These are phyloP conservation scores for Cladosporium austrohemisphaericum DNA, from an alignment of 2,329 filamentous ascomycete genomes.

Conservation along the genomic window DNA sequence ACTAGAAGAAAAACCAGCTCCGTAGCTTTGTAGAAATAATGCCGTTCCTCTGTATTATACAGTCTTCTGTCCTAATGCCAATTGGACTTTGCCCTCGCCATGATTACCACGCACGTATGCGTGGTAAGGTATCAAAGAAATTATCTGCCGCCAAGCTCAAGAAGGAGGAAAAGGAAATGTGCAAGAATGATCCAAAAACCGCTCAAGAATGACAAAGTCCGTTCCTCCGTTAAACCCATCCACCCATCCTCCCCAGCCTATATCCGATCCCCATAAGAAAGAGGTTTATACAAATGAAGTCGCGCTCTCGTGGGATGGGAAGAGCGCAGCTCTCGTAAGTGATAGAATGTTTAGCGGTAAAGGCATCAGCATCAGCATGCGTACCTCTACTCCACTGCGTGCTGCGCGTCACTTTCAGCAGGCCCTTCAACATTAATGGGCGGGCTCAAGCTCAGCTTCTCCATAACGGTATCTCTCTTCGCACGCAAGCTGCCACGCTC, in stretches of 20 bases:
- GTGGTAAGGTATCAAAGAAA: neutral
- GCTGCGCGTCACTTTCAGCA: neutral
- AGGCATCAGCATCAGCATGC: no score
- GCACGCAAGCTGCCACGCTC: slow-evolving; percentile 62
- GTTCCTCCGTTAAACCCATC: neutral
- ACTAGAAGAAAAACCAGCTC: no score
- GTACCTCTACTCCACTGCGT: slow-evolving; percentile 4
- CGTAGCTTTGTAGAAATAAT: no score
- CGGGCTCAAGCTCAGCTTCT: slow-evolving; percentile 11
- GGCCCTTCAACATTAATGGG: slow-evolving; percentile 1
- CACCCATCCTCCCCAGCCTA: neutral
- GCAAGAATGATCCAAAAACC: neutral
- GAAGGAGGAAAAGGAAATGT: neutral
- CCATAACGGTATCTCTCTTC: slow-evolving; percentile 31
- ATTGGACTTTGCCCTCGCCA: no score
- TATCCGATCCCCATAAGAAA: neutral
- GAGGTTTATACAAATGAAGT: no score
- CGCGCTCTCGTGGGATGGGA: no score
- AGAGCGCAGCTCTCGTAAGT: no score
- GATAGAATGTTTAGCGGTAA: no score
- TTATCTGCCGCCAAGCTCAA: neutral
- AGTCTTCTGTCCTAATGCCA: neutral
- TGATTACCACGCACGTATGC: neutral
- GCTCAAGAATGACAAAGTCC: neutral
- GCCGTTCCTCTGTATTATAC: neutral